Base-by-base conservation (phyloP, 345 rosid genomes). In the Jatropha curcas region DNA sequence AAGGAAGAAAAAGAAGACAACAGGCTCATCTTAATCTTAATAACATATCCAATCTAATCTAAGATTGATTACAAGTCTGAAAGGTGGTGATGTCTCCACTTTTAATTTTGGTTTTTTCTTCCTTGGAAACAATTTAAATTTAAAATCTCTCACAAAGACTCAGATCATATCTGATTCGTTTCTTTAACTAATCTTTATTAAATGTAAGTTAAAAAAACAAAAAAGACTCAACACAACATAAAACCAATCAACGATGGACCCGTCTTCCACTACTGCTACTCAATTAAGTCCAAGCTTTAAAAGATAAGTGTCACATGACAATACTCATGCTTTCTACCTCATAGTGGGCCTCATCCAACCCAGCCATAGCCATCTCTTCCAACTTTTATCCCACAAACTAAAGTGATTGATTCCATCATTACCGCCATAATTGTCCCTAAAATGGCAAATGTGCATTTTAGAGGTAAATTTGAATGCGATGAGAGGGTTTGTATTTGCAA, bases 241-340 rank as follows among this genome's bases (percentile, higher is more conserved):
- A 52, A 11, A 35, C 50, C 50, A 62, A 41, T 37, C 45, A n/a
- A n/a, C n/a, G n/a, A 71, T 58, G 83, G 79, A 33, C 61, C 76
- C 71, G 74, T 13, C 37, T 71, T 24, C 41, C 71, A 8, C 43
- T 39, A 8, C 43, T 39, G n/a, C 41, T 41, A 41, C 45, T 41
- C 45, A 2, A 48, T 48, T 16, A 48, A 48, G 20, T 13, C 17
- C 17, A 57, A 70, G 46, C 83, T 61, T 80, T 31, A 80, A 83
- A 83, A 83, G 84, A 61, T 69, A 84, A 74, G 84, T 69, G 34
- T 80, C 83, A 73, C 82, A 61, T 80, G 84, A 62, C 66, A 27
- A 20, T 70, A 52, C 48, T 67, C 64, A 57, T 34, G 31, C 11
- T 12, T 24, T 10, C 52, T 2, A 7, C 25, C 24, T 10, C n/a